Percentiles rank a stretch among this genome's conserved stretches.
phyloP scores from a whole-genome alignment of 2,329 filamentous ascomycete genomes.

The Aspergillus aculeatinus region DNA sequence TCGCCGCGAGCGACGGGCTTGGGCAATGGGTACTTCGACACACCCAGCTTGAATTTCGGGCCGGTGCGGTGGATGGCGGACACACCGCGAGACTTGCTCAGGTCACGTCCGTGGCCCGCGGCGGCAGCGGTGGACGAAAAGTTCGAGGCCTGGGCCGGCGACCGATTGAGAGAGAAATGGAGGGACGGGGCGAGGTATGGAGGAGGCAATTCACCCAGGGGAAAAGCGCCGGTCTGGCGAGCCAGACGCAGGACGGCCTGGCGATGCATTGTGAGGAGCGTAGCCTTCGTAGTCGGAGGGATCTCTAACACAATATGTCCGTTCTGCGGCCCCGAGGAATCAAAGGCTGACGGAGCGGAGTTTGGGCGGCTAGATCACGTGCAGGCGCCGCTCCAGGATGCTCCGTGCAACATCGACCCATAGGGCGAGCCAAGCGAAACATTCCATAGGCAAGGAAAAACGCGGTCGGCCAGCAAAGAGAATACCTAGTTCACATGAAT shows the following conservation, averaged over 20 bases:
- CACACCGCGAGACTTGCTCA: slow-evolving; percentile 76
- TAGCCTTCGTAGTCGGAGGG: slow-evolving; percentile 7
- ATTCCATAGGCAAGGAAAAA: neutral
- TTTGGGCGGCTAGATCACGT: slow-evolving; percentile 29
- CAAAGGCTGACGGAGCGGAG: slow-evolving; percentile 16
- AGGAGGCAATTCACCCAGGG: slow-evolving; percentile 42
- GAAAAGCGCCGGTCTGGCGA: slow-evolving; percentile 33
- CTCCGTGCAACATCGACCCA: neutral
- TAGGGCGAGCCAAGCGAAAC: neutral
- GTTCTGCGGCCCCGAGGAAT: slow-evolving; percentile 20
- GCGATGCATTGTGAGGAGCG: slow-evolving; percentile 36
- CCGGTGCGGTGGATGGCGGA: slow-evolving; percentile 79
- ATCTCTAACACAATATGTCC: slow-evolving; percentile 14
- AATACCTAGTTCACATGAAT: neutral
- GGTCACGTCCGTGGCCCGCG: slow-evolving; percentile 62
- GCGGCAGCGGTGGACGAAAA: slow-evolving; percentile 57
- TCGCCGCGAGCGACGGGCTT: slow-evolving; percentile 64
- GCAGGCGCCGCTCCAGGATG: slow-evolving; percentile 3
- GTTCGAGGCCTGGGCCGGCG: slow-evolving; percentile 34
- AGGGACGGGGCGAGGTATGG: slow-evolving; percentile 46
- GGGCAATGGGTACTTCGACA: slow-evolving; percentile 71
- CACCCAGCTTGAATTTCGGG: slow-evolving; percentile 69
- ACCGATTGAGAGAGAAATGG: slow-evolving; percentile 36
- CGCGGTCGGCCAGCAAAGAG: no score
- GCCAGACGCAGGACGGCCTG: slow-evolving; percentile 34